phyloP scores from a whole-genome alignment of 2,329 filamentous ascomycete genomes.

The Cytospora chrysosperma region DNA sequence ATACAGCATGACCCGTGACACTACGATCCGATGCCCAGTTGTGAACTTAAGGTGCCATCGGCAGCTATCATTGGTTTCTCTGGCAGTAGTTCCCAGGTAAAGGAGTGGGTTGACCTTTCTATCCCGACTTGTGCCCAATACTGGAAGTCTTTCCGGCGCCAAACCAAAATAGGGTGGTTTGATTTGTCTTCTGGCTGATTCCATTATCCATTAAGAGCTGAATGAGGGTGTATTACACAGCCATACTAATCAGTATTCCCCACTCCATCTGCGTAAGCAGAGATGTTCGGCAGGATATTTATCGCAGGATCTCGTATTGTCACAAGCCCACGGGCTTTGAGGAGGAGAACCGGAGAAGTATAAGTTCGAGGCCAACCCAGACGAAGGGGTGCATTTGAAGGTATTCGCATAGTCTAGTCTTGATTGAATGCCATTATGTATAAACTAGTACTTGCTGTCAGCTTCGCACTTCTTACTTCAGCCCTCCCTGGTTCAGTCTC shows the following conservation, averaged over 20 bases:
- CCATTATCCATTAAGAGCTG: background rate
- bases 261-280: background rate
- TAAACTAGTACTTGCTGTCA: background rate
- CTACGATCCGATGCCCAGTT: too few species aligned
- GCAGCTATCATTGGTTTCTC: background rate
- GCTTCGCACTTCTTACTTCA: constrained; percentile 7
- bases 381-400: background rate
- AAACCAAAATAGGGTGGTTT: background rate
- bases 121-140: background rate
- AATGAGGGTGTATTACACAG: background rate
- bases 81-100: background rate
- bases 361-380: background rate
- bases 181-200: background rate
- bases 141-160: background rate
- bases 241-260: background rate
- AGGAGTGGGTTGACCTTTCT: background rate
- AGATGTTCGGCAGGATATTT: background rate
- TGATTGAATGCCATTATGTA: background rate
- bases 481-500: constrained; percentile 10
- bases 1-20: too few species aligned
- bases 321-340: background rate
- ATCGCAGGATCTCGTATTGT: too few species aligned
- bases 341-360: background rate
- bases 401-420: background rate
- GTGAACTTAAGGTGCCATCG: too few species aligned